phyloP scores from a whole-genome alignment of 305 asterid species.

The Stenogyne calaminthoides region DNA sequence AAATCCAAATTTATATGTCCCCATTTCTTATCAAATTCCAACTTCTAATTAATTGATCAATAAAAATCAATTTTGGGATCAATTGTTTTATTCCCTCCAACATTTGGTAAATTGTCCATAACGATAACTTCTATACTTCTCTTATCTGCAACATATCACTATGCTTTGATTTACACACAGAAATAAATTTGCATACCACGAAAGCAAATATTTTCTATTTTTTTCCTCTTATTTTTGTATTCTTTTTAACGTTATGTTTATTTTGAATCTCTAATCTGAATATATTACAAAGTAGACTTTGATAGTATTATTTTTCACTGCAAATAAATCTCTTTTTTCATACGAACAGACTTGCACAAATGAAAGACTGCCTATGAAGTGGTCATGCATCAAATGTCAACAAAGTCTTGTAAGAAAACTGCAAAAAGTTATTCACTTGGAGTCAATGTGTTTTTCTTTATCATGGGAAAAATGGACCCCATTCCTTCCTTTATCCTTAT shows the following conservation, averaged over 20 bases:
- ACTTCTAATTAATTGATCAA: slow-evolving; percentile 17
- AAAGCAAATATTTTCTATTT: slow-evolving; percentile 5
- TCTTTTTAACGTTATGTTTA: no score
- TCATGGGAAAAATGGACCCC: slow-evolving; percentile 8
- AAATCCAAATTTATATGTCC: slow-evolving; percentile 28
- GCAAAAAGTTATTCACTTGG: slow-evolving; percentile 28
- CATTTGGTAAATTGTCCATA: no score
- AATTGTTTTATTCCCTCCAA: slow-evolving; percentile 24
- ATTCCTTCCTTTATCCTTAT: not conserved
- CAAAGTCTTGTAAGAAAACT: slow-evolving; percentile 22
- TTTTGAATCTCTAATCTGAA: no score
- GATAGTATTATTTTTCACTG: no score
- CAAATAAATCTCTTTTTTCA: no score
- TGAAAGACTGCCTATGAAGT: not conserved
- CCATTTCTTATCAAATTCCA: slow-evolving; percentile 30
- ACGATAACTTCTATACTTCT: no score
- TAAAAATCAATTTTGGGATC: slow-evolving; percentile 27
- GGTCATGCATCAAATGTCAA: slow-evolving; percentile 26
- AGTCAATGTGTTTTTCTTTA: slow-evolving; percentile 30
- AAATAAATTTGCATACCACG: not conserved
- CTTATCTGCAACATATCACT: not conserved
- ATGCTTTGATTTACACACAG: not conserved
- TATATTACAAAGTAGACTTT: no score
- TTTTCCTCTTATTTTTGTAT: no score
- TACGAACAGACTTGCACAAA: not conserved